Base-by-base conservation (phyloP, 768 basidiomycete species). In the Inosperma sp. region DNA sequence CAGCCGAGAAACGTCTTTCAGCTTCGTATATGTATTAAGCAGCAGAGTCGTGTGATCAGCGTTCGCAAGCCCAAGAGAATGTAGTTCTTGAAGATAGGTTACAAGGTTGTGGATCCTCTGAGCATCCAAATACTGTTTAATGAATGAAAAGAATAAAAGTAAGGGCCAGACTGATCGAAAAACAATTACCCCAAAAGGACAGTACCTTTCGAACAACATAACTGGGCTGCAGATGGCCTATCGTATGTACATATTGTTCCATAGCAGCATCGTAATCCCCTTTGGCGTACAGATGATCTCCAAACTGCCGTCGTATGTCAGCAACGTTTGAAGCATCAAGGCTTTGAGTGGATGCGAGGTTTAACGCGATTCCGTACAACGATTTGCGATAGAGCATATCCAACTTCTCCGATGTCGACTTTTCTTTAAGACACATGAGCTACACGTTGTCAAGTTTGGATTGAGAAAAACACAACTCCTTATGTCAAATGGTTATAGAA, bases 1-100 rank as follows among this genome's bases (percentile, higher is more conserved):
- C 2, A 98, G 79, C 10, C 93, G 83, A 2, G 81, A 67, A 13
- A 93, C 83, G 59, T 99, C 96, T 53, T 93, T 91, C 17, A 96
- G 84, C 64, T 98, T 98, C 45, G 96, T 96, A 68, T 96, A 98
- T 5, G 94, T 93, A 64, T 98, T 98, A 21, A 99, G 81, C 3
- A 99, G 79, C 7, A 99, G 82, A 0, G 96, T 98, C 0, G 96
- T 99, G 62, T 97, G 95, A 60, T 98, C 94, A 0, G 92, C 83
- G 60, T 95, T 98, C 23, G 96, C 95, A 5, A 95, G 81, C 0
- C 89, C 87, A 1, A 85, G 76, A 1, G 88, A 77, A 63, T 99
- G 96, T 0, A 99, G 74, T 65, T 95, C 94, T 77, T 98, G 94
- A 0, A 99, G 78, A 66, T 97, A 99, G 1, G 89, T 89, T 25